Evolutionary conservation across 2,329 filamentous ascomycete species (phyloP).

Genomic region (Lasiodiplodia sp.): DNA sequence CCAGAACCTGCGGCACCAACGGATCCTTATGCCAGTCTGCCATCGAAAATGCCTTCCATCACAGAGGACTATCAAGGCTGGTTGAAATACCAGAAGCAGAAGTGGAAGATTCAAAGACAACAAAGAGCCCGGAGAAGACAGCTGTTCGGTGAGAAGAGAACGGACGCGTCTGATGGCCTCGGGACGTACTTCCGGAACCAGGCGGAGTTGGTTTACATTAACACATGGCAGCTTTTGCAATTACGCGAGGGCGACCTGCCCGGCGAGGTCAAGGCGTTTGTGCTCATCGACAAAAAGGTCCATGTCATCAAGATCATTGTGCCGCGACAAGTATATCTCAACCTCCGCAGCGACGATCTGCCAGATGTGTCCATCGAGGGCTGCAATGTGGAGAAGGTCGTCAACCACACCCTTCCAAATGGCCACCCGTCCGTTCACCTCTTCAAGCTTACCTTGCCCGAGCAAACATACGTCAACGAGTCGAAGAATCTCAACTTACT

Average conservation of each 20-base stretch:
- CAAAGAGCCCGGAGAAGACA: slow-evolving; percentile 85
- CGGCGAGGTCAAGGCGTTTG: slow-evolving; percentile 85
- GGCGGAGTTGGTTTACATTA: slow-evolving; percentile 86
- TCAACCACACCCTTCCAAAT: slow-evolving; percentile 91
- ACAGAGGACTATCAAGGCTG: slow-evolving; percentile 88
- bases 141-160: slow-evolving; percentile 85
- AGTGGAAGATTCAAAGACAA: slow-evolving; percentile 98
- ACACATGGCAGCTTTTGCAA: slow-evolving; percentile 94
- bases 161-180: slow-evolving; percentile 65
- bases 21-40: slow-evolving; percentile 84
- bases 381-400: slow-evolving; percentile 90
- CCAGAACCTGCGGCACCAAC: slow-evolving; percentile 55
- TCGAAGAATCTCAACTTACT: slow-evolving; percentile 80
- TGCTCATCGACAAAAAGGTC: slow-evolving; percentile 92
- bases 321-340: slow-evolving; percentile 87
- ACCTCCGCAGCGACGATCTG: slow-evolving; percentile 84
- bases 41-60: slow-evolving; percentile 82
- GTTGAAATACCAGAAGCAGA: slow-evolving; percentile 93
- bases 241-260: slow-evolving; percentile 82
- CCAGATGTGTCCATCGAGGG: slow-evolving; percentile 87
- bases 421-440: slow-evolving; percentile 92
- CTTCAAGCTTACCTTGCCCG: slow-evolving; percentile 90
- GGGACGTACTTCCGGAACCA: slow-evolving; percentile 87
- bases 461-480: slow-evolving; percentile 86
- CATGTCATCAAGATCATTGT: slow-evolving; percentile 89